Conservation (phyloP, 2,329 filamentous ascomycete species). For the Sclerotinia subarctica region DNA sequence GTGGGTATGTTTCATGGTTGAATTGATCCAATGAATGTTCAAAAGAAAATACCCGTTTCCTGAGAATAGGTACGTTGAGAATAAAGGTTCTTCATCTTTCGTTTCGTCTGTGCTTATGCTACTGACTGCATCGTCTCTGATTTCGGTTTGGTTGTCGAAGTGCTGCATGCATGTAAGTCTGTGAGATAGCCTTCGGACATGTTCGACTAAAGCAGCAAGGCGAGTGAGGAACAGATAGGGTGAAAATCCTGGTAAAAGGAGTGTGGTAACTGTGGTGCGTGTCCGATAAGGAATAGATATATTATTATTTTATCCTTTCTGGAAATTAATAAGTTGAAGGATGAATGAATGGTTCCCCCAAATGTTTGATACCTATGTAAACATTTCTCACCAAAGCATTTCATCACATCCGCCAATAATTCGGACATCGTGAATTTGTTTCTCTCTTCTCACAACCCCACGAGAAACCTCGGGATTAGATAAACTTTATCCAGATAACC, state of each 20-base stretch:
- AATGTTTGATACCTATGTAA: neutral
- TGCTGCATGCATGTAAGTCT: no score
- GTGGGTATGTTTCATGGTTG: no score
- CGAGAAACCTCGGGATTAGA: constrained; percentile 5
- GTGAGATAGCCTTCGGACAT: neutral
- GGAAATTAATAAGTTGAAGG: neutral
- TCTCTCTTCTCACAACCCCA: neutral
- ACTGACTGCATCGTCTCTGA: no score
- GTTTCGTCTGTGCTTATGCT: no score
- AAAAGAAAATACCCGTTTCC: no score
- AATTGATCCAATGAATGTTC: no score
- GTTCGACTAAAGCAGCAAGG: constrained; percentile 7
- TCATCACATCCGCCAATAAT: neutral
- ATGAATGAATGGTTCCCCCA: neutral
- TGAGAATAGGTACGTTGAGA: no score
- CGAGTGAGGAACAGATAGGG: neutral
- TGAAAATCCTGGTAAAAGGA: neutral
- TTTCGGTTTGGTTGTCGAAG: no score
- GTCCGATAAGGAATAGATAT: constrained; percentile 5
- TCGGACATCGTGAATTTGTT: neutral
- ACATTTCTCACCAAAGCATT: neutral
- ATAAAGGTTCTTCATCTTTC: no score
- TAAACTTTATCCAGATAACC: constrained; percentile 5
- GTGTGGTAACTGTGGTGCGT: neutral
- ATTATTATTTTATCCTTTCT: neutral